A percentile compares a stretch with the other conserved stretches of the same genome.
phyloP scores from a whole-genome alignment of 1,284 basidiomycete species.

The Pseudozyma flocculosa region DNA sequence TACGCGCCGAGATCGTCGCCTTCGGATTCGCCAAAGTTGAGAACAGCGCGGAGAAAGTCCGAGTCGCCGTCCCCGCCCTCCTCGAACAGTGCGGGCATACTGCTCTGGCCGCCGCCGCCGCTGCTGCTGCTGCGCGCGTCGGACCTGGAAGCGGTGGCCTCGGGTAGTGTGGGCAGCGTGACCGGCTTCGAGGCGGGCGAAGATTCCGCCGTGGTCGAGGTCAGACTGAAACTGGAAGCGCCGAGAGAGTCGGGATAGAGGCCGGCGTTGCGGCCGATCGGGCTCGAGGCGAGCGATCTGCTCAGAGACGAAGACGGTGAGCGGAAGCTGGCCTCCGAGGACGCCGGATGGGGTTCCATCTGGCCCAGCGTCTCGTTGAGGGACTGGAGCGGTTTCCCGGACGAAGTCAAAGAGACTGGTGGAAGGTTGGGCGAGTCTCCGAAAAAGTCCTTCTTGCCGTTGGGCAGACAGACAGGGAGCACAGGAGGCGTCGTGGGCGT shows the following conservation, averaged over 20 bases:
- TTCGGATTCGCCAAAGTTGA: conserved; percentile 29
- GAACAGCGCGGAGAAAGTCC: conserved; percentile 40
- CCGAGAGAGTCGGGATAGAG: no score
- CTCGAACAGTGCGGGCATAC: conserved; percentile 15
- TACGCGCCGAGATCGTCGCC: conserved; percentile 1
- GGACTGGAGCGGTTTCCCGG: not conserved
- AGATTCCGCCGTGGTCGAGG: conserved; percentile 3
- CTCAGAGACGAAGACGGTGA: no score
- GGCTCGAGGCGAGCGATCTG: no score
- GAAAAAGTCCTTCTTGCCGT: conserved; percentile 35
- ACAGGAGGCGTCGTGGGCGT: conserved; percentile 29
- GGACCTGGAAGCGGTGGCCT: not conserved
- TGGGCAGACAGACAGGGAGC: conserved; percentile 24
- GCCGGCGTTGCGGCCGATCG: no score
- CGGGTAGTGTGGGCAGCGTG: conserved; percentile 3
- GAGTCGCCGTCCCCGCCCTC: conserved; percentile 27
- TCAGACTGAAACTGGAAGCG: not conserved
- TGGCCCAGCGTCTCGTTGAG: no score
- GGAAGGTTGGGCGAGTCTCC: conserved; percentile 13
- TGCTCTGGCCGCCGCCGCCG: conserved; percentile 3
- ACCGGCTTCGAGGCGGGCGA: conserved; percentile 2
- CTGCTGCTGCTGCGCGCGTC: conserved; percentile 3
- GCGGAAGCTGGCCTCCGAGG: no score
- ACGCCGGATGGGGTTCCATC: no score
- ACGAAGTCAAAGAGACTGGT: not conserved